Percentiles rank a stretch among this genome's conserved stretches.
phyloP scores from a whole-genome alignment of 2,329 filamentous ascomycete genomes.

The Calonectria fujianensis region DNA sequence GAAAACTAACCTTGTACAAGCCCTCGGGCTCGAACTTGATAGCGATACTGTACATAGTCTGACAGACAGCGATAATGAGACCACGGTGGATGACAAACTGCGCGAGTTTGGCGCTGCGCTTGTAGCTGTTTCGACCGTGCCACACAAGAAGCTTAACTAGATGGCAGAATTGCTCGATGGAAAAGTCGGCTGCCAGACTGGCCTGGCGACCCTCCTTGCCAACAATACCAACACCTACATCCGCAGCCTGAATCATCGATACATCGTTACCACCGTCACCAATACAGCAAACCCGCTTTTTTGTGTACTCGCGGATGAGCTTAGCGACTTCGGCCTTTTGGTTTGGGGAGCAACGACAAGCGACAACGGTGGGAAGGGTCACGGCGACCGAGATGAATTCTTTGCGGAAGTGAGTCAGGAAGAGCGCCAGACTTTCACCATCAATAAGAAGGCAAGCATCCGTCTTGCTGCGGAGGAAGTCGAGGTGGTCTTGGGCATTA shows the following conservation, averaged over 20 bases:
- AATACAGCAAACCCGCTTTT: conserved; percentile 97
- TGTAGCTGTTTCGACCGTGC: conserved; percentile 98
- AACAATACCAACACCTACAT: conserved; percentile 98
- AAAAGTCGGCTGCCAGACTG: conserved; percentile 95
- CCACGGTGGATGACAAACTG: conserved; percentile 99
- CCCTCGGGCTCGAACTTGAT: conserved; percentile 95
- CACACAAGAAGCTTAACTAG: conserved; percentile 98
- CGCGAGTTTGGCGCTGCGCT: conserved; percentile 93
- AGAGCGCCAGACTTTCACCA: conserved; percentile 89
- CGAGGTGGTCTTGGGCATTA: conserved; percentile 89
- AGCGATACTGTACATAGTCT: conserved; percentile 98
- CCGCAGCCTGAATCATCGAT: conserved; percentile 98
- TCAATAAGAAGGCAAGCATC: conserved; percentile 94
- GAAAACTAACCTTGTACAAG: conserved; percentile 80
- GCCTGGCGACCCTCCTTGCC: conserved; percentile 98
- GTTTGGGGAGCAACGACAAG: conserved; percentile 96
- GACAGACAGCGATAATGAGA: conserved; percentile 94
- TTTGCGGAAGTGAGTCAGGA: conserved; percentile 86
- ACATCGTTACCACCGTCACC: conserved; percentile 99
- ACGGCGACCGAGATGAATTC: conserved; percentile 94
- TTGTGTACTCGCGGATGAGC: conserved; percentile 92
- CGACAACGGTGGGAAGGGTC: conserved; percentile 91
- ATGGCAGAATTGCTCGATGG: conserved; percentile 95
- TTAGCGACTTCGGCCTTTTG: conserved; percentile 96
- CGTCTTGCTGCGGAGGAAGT: conserved; percentile 90